Evolutionary conservation across 768 basidiomycete species (phyloP).

Genomic region (Russula compacta): DNA sequence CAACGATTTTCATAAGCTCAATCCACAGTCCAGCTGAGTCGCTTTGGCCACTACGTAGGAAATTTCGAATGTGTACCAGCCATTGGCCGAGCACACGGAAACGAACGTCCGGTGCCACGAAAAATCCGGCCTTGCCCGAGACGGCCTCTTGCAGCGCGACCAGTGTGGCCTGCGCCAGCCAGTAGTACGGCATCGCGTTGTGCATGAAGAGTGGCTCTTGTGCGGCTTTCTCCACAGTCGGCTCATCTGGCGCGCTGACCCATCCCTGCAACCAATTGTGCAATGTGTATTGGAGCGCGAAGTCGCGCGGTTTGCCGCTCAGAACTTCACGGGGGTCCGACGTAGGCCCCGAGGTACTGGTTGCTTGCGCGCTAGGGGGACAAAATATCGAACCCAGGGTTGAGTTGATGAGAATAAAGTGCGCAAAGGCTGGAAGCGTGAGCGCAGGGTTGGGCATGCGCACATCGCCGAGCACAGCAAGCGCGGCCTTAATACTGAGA

Average conservation of each 20-base stretch:
- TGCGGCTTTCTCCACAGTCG: conserved; percentile 2
- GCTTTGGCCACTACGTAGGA: conserved; percentile 13
- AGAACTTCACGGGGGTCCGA: background rate
- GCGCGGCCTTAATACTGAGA: conserved; percentile 10
- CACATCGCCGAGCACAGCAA: conserved; percentile 16
- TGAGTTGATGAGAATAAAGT: conserved; percentile 24
- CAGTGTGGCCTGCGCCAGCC: conserved; percentile 43
- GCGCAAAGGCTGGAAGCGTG: conserved; percentile 17
- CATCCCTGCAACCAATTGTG: conserved; percentile 48
- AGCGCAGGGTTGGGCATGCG: conserved; percentile 1
- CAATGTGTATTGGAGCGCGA: conserved; percentile 36
- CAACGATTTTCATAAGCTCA: conserved; percentile 17
- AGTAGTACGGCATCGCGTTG: conserved; percentile 41
- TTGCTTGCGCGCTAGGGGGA: background rate
- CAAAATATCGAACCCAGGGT: conserved; percentile 18
- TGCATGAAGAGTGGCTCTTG: conserved; percentile 14
- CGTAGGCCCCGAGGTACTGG: background rate
- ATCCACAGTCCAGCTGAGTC: conserved; percentile 16
- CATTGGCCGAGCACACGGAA: conserved; percentile 19
- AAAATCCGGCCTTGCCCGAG: conserved; percentile 23
- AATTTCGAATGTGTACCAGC: conserved; percentile 14
- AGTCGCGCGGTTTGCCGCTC: conserved; percentile 16
- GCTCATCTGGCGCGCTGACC: conserved; percentile 23
- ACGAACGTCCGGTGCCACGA: conserved; percentile 13
- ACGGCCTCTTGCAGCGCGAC: conserved; percentile 37